phyloP scores from a whole-genome alignment of 2,329 filamentous ascomycete species.

The Helotiales sp. region DNA sequence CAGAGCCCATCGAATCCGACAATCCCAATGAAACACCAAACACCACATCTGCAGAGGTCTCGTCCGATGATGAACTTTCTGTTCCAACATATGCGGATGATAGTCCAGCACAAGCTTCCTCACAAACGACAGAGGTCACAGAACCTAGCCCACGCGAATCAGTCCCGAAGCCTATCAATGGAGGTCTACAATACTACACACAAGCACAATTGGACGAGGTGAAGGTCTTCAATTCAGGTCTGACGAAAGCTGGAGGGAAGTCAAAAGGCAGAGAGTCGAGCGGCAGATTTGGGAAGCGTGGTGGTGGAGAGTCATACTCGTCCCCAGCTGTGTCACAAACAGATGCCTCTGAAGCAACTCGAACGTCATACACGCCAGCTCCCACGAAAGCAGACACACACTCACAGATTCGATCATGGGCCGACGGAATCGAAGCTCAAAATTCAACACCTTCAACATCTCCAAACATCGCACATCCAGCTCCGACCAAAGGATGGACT shows the following conservation, averaged over 20 bases:
- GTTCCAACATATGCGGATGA: not conserved
- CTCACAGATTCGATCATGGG: conserved; percentile 19
- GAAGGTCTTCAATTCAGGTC: conserved; percentile 21
- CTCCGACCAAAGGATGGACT: not conserved
- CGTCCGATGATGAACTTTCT: conserved; percentile 17
- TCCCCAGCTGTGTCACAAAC: not conserved
- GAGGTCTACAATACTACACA: conserved; percentile 20
- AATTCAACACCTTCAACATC: not conserved
- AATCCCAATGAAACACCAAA: conserved; percentile 11
- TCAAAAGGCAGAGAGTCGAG: not conserved
- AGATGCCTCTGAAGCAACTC: not conserved
- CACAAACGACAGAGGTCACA: no score
- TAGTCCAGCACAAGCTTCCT: not conserved
- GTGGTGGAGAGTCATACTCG: conserved; percentile 1
- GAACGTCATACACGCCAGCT: conserved; percentile 6
- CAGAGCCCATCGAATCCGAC: conserved; percentile 7
- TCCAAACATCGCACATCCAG: not conserved
- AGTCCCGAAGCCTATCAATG: conserved; percentile 4
- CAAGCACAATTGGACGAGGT: conserved; percentile 26
- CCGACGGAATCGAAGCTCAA: conserved; percentile 16
- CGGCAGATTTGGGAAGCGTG: not conserved
- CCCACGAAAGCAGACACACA: conserved; percentile 14
- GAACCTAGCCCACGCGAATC: conserved; percentile 8
- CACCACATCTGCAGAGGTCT: conserved; percentile 17
- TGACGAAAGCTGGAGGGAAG: conserved; percentile 26